These are phyloP conservation scores for Dionaea muscipula DNA, from an alignment of 179 eudicot species.

Conservation along the genomic window DNA sequence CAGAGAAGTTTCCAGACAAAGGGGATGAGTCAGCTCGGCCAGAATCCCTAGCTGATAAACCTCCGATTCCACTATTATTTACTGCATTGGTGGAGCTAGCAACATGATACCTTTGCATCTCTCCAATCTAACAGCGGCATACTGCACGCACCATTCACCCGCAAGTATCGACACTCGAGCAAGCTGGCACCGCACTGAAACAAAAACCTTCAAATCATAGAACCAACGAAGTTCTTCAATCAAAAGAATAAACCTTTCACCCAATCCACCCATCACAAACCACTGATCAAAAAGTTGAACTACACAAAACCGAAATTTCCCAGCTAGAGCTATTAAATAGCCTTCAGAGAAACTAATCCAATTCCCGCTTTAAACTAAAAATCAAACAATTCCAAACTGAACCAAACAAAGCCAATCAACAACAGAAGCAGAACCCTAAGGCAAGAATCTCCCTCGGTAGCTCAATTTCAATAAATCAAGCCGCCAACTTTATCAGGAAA, in stretches of 20 bases:
- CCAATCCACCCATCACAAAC: no score
- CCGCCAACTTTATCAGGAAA: not conserved
- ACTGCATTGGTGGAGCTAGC: slow-evolving; percentile 83
- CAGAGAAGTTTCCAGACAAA: slow-evolving; percentile 43
- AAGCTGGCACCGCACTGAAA: not conserved
- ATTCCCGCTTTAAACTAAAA: no score
- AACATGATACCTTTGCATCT: slow-evolving; percentile 96
- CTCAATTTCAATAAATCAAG: not conserved
- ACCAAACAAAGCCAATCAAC: no score
- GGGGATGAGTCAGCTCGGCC: slow-evolving; percentile 51
- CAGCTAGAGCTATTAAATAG: no score
- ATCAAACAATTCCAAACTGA: no score
- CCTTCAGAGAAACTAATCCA: no score
- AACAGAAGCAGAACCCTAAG: no score
- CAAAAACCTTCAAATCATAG: not conserved
- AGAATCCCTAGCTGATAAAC: slow-evolving; percentile 52
- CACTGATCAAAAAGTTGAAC: no score
- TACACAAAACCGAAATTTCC: no score
- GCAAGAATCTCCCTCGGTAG: not conserved
- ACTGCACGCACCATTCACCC: slow-evolving; percentile 56
- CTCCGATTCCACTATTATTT: slow-evolving; percentile 57
- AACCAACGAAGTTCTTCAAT: not conserved
- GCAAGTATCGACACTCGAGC: not conserved
- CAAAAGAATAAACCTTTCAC: not conserved
- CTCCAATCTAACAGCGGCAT: slow-evolving; percentile 81